phyloP scores from a whole-genome alignment of 2,329 filamentous ascomycete genomes.

The Lachnellula hyalina region DNA sequence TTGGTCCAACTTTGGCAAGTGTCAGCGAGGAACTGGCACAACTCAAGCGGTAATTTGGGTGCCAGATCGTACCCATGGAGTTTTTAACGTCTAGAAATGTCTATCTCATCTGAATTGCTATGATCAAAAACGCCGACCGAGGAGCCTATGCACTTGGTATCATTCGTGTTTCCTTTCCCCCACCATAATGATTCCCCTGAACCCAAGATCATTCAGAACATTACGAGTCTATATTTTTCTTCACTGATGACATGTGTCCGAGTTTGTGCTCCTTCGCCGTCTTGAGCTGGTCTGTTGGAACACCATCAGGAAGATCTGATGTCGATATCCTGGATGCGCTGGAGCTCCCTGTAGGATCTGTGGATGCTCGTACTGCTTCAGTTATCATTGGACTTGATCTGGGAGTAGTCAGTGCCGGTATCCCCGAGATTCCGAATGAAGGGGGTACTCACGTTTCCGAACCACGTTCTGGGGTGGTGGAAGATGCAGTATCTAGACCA shows the following conservation, averaged over 20 bases:
- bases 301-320: slow-evolving; percentile 37
- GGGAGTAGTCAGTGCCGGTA: neutral
- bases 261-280: slow-evolving; percentile 20
- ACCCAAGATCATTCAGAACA: neutral
- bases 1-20: too few relatives aligned
- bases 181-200: neutral
- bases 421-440: neutral
- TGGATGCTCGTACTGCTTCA: neutral
- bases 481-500: slow-evolving; percentile 26
- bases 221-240: slow-evolving; percentile 19
- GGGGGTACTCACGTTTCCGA: slow-evolving; percentile 16
- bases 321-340: slow-evolving; percentile 34
- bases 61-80: too few relatives aligned
- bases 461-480: slow-evolving; percentile 21
- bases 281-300: slow-evolving; percentile 33
- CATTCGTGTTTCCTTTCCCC: slow-evolving; percentile 2
- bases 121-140: neutral
- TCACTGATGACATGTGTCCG: slow-evolving; percentile 21
- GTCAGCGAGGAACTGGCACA: too few relatives aligned
- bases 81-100: neutral
- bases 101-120: neutral
- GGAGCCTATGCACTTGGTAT: slow-evolving; percentile 7
- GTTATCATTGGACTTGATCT: slow-evolving; percentile 12
- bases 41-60: too few relatives aligned
- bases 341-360: neutral